Evolutionary conservation across 331 rosid species (phyloP).

Genomic region (Quercus tomentella): DNA sequence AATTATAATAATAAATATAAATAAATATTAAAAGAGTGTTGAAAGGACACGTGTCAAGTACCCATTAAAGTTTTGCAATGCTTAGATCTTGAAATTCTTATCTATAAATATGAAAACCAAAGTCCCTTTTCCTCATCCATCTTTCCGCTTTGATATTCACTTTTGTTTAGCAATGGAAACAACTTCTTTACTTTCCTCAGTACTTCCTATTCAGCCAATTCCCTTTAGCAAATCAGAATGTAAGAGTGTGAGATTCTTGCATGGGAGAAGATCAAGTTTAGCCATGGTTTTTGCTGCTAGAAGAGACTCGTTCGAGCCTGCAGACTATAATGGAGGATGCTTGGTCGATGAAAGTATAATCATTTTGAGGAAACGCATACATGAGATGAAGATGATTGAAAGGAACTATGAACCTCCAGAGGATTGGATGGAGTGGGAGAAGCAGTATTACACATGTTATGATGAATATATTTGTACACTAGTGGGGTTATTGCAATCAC

Average conservation of each 20-base stretch:
- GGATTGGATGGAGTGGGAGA: slow-evolving; percentile 72
- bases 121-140: background rate
- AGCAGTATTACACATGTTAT: slow-evolving; percentile 30
- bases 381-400: slow-evolving; percentile 56
- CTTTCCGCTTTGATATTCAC: background rate
- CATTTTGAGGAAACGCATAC: slow-evolving; percentile 52
- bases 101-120: background rate
- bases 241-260: background rate
- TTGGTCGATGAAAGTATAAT: slow-evolving; percentile 62
- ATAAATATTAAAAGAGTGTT: background rate
- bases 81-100: background rate
- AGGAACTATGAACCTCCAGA: slow-evolving; percentile 55
- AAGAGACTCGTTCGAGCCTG: background rate
- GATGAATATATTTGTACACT: slow-evolving; percentile 39
- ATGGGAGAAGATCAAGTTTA: background rate
- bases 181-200: background rate
- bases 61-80: background rate
- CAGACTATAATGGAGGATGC: background rate
- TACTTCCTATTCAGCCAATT: background rate
- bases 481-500: slow-evolving; percentile 32
- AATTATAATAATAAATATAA: background rate
- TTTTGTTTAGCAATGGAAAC: background rate
- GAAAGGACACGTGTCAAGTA: slow-evolving; percentile 8
- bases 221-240: background rate
- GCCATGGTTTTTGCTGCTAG: background rate